Evolutionary conservation across 2,329 filamentous ascomycete genomes (phyloP), one percentile per base, ranked within the genome.

Genomic region (Leptosphaerulina australis): DNA sequence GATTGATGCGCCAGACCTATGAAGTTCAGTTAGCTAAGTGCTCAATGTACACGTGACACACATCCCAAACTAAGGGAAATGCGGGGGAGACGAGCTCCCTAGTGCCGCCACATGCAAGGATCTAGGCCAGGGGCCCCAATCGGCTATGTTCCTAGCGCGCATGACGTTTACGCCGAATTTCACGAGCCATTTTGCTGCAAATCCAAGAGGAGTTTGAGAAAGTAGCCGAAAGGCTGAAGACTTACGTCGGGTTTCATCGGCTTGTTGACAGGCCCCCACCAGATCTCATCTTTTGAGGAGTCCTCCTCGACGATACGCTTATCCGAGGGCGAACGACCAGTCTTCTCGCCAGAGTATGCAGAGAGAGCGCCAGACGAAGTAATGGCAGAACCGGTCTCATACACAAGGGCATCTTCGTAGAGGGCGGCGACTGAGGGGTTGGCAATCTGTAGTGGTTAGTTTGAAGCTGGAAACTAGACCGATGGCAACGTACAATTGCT

Each of bases 261-360:
- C 85, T 97, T 97, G 84, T 99, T 99, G 65, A 99, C 94, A 48
- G 94, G 93, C 70, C 94, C 94, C 94, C 94, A 97, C 94, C 94
- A 99, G 70, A 99, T 84, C 55, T 99, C 86, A 49, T 94, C 87
- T 76, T 96, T 87, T 60, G 94, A 97, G 57, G 85, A 81, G 53
- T 87, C 80, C 77, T 99, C 94, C 80, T 95, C 86, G 72, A 99
- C 94, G 72, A 99, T 90, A 75, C 94, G 88, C 87, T 99, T 99
- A 80, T 99, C 94, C 47, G 90, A 87, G 18, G 94, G 94, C 56
- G 94, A 99, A 62, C 94, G 91, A 57, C 94, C 94, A 56, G 94
- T 99, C 85, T 99, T 99, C 68, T 91, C 90, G 69, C 94, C 94
- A 36, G 94, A 97, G 83, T 97, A 99, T 71, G 94, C 94, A 58